These are phyloP conservation scores for Chytriomyces sp. DNA, from an alignment of 192 early-diverging fungal species.

Conservation along the genomic window DNA sequence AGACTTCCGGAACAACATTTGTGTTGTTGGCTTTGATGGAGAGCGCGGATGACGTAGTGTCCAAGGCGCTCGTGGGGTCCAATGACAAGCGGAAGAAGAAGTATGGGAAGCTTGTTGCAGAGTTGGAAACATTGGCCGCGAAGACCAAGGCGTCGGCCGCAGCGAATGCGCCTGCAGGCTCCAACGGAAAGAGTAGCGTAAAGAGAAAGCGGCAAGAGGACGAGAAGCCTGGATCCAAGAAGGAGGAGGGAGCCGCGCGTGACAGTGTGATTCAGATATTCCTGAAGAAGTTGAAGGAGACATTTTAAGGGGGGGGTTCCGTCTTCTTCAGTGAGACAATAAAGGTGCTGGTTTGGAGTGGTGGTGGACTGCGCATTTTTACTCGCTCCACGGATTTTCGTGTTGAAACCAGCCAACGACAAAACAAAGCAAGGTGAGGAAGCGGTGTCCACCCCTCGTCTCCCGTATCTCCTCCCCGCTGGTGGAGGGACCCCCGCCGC, in stretches of 20 bases:
- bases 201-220: background rate
- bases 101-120: constrained; percentile 4
- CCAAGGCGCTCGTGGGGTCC: constrained; percentile 13
- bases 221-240: background rate
- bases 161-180: background rate
- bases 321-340: too few species aligned
- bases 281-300: constrained; percentile 19
- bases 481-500: background rate
- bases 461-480: too few species aligned
- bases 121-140: constrained; percentile 17
- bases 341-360: too few species aligned
- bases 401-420: background rate
- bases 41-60: constrained; percentile 15
- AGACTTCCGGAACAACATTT: constrained; percentile 42
- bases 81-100: constrained; percentile 13
- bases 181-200: background rate
- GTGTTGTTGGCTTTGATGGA: constrained; percentile 45
- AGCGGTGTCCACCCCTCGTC: background rate
- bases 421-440: background rate
- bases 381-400: background rate
- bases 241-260: background rate
- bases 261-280: constrained; percentile 3
- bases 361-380: too few species aligned
- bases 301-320: background rate
- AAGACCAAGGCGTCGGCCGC: constrained; percentile 5